Evolutionary conservation across 345 rosid genomes (phyloP), one percentile per base, ranked within the genome.

Genomic region (Lepidium africanum): DNA sequence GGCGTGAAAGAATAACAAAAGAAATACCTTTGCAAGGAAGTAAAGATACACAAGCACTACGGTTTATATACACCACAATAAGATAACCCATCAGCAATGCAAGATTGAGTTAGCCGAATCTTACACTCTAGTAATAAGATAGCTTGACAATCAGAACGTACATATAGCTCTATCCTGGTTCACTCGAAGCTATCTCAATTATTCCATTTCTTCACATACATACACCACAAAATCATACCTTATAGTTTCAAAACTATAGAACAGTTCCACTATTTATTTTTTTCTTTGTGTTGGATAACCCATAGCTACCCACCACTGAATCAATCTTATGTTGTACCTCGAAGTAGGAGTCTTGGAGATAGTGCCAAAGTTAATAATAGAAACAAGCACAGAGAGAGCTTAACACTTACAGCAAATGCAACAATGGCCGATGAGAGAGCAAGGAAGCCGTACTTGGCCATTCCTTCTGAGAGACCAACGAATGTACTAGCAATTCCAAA

Each of bases 371-470:
- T 32, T 33, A 36, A 11, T 33, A 36, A 11, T 10, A 71, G 6
- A 42, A 13, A 50, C 13, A 10, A 55, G 33, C 38, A 46, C 2
- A 47, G 21, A 30, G 19, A 57, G 1, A n/a, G 33, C 13, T 5
- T 5, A 55, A 19, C 0, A 56, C 99, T 88, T 79, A 94, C 97
- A 56, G 86, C 63, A 69, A 94, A 91, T 52, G 92, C 89, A 54
- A 94, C 97, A 15, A 88, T 77, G 59, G 99, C 96, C 15, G 92
- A 70, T 3, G 99, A 94, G 72, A 90, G 92, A 12, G 97, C 97
- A 39, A 93, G 92, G 71, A 91, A 88, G 10, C 92, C 97, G 21
- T 87, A 93, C 85, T 93, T 88, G 33, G 96, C 87, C 92, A 93
- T 81, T 63, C 96, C 96, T 67, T 91, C 97, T 11, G 95, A 93